These are phyloP conservation scores for Entomophthora muscae DNA, from an alignment of 371 early-diverging fungal genomes.

Conservation along the genomic window DNA sequence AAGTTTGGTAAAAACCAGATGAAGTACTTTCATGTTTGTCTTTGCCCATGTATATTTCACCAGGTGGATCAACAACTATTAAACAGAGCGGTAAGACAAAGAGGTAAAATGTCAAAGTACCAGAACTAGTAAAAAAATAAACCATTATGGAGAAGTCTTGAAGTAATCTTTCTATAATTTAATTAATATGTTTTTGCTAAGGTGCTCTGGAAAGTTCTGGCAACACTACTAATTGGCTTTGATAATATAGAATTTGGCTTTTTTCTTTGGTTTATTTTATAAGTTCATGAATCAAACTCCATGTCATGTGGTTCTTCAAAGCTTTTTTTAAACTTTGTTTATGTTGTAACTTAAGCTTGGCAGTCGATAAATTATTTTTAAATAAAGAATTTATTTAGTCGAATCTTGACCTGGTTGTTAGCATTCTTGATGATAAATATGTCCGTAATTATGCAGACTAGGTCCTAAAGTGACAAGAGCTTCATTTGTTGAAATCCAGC, in stretches of 20 bases:
- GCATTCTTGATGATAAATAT: no score
- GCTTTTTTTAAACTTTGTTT: neutral
- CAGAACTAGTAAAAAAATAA: neutral
- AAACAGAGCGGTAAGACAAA: neutral
- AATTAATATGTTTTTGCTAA: no score
- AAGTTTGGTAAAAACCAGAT: neutral
- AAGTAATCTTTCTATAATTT: neutral
- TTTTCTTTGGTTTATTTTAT: neutral
- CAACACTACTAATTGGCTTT: no score
- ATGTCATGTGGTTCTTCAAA: neutral
- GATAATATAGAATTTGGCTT: neutral
- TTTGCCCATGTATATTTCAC: conserved; percentile 86
- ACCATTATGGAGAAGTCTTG: neutral
- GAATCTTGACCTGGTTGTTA: no score
- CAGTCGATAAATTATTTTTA: no score
- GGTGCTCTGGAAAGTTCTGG: no score
- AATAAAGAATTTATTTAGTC: no score
- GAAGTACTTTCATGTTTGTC: conserved; percentile 84
- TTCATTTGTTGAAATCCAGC: no score
- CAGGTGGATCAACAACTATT: conserved; percentile 11
- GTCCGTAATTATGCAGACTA: no score
- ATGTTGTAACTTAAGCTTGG: no score
- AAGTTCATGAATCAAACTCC: neutral
- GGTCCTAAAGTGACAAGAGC: no score
- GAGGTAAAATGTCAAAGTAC: neutral